Base-by-base conservation (phyloP, 148 eudicot species). In the Tetragonia tetragonoides region DNA sequence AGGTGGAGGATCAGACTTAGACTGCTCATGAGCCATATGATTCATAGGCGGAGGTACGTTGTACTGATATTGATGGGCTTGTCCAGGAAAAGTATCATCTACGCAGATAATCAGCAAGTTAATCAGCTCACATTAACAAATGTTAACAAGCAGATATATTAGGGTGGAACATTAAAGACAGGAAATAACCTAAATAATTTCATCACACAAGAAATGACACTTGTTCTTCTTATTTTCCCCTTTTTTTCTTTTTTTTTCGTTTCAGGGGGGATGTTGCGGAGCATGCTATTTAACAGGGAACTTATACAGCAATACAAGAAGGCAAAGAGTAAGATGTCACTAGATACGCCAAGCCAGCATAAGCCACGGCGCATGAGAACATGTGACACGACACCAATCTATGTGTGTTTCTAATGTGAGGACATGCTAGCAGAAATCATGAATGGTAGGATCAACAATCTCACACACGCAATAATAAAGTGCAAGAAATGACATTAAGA, bases 81-180 rank as follows among this genome's bases (percentile, higher is more conserved):
- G 80, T 78, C 82, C 82, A 73, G 65, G 76, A 70, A 51, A 71
- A 46, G 73, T 64, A 17, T 81, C 91, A 72, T 76, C 93, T 90
- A 64, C 51, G 42, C 38, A 84, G 63, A 78, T 59, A 68, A 38
- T 23, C 7, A 80, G 46, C 61, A 63, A 21, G 21, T 7, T 69
- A 5, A 56, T 70, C 21, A 75, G 82, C 61, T 38, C 12, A 24
- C 67, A 72, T 7, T 40, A 75, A 23, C 76, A 75, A 72, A 23
- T 51, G 7, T 21, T 68, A 39, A 18, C 1, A 24, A 51, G 40
- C 6, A 41, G 2, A 14, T 23, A 17, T 28, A 72, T 21, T 51
- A 14, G 20, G 5, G 2, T 9, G 2, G 5, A 12, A 17, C 3
- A 15, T 3, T 8, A 17, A 70, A 23, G 54, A 18, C 11, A 21